Evolutionary conservation across 768 basidiomycete genomes (phyloP).

Genomic region (Termitomyces sp.): DNA sequence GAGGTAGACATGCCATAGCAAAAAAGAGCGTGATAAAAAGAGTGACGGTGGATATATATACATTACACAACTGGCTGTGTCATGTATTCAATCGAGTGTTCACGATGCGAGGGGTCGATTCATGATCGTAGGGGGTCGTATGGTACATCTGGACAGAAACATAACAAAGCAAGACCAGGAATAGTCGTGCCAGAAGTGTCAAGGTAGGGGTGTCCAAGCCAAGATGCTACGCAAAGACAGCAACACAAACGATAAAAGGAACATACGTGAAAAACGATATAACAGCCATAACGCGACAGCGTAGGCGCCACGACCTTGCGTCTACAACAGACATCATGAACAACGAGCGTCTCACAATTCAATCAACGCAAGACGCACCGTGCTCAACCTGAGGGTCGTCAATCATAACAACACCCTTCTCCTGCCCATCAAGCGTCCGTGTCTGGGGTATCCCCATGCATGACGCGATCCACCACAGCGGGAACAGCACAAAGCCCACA

Average conservation of each 20-base stretch:
- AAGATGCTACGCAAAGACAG: slow-evolving; percentile 43
- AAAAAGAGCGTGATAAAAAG: slow-evolving; percentile 9
- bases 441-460: slow-evolving; percentile 55
- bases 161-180: not conserved
- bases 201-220: not conserved
- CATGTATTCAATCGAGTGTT: not conserved
- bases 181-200: not conserved
- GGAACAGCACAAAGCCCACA: slow-evolving; percentile 62
- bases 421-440: slow-evolving; percentile 52
- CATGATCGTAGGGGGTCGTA: not conserved
- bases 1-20: slow-evolving; percentile 11
- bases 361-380: slow-evolving; percentile 38
- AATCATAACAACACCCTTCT: slow-evolving; percentile 66
- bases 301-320: slow-evolving; percentile 66
- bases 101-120: not conserved
- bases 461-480: slow-evolving; percentile 58
- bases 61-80: not conserved
- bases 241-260: slow-evolving; percentile 72
- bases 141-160: slow-evolving; percentile 5
- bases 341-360: not conserved
- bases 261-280: slow-evolving; percentile 72
- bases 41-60: slow-evolving; percentile 2
- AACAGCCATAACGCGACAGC: slow-evolving; percentile 69
- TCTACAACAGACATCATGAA: slow-evolving; percentile 34
- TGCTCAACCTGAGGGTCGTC: slow-evolving; percentile 80